phyloP scores from a whole-genome alignment of 768 basidiomycete genomes.

The Boletales sp. region DNA sequence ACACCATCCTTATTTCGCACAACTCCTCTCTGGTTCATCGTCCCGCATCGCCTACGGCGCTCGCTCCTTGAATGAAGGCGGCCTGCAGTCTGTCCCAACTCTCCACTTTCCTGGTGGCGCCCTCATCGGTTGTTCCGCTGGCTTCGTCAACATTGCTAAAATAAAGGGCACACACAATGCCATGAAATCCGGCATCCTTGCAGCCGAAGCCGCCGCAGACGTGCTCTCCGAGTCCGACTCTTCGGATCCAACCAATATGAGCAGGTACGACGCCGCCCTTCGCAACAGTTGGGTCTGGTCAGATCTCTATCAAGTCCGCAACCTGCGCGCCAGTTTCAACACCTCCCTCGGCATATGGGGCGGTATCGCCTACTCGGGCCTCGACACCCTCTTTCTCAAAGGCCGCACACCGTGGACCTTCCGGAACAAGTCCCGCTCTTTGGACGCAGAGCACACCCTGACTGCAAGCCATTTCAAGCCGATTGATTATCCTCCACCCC shows the following conservation, averaged over 20 bases:
- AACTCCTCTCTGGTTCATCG: slow-evolving; percentile 68
- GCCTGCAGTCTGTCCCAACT: slow-evolving; percentile 85
- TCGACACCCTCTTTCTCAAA: slow-evolving; percentile 81
- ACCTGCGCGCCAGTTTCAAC: slow-evolving; percentile 86
- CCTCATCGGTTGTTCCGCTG: slow-evolving; percentile 91
- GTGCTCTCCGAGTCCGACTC: slow-evolving; percentile 38
- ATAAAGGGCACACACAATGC: slow-evolving; percentile 99
- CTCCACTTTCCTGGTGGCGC: slow-evolving; percentile 92
- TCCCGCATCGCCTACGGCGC: slow-evolving; percentile 89
- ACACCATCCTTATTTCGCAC: slow-evolving; percentile 88
- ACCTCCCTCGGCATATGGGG: slow-evolving; percentile 79
- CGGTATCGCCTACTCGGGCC: slow-evolving; percentile 83
- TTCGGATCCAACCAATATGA: slow-evolving; percentile 53
- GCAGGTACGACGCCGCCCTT: slow-evolving; percentile 64
- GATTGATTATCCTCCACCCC: slow-evolving; percentile 82
- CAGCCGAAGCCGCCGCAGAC: slow-evolving; percentile 82
- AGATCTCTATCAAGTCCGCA: slow-evolving; percentile 88
- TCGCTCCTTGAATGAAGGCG: slow-evolving; percentile 88
- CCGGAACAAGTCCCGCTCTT: slow-evolving; percentile 49
- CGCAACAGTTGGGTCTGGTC: slow-evolving; percentile 79
- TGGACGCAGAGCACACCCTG: slow-evolving; percentile 71
- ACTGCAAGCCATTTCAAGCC: slow-evolving; percentile 63
- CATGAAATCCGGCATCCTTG: slow-evolving; percentile 98
- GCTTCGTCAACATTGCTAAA: slow-evolving; percentile 94
- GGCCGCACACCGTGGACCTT: slow-evolving; percentile 94